Evolutionary conservation across 1,284 basidiomycete species (phyloP), one percentile per base, ranked within the genome.

Genomic region (Ceratobasidium papillatum): DNA sequence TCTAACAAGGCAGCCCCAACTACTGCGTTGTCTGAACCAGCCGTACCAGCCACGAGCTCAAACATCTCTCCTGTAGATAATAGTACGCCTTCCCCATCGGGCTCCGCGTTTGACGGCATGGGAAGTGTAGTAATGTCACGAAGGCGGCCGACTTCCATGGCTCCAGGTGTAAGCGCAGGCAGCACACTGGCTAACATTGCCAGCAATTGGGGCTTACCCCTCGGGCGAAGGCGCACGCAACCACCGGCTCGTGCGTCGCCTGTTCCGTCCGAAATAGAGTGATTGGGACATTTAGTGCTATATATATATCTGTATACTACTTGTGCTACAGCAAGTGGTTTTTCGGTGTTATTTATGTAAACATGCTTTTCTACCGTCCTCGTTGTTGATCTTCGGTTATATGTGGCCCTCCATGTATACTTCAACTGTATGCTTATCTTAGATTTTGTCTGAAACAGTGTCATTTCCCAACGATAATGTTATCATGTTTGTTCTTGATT

Each of bases 151-250:
- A 74, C 56, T 25, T 74, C 76, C 1, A 63, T 69, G 27, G 64
- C 66, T 43, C 56, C 74, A 69, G 68, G 63, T 27, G 30, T 72
- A 17, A 76, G 72, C 47, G 74, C 77, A 19, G 73, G 74, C 7
- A 75, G 86, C 51, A 86, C 90, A 7, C 81, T 91, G 11, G 89
- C 89, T 22, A 89, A 83, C 78, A 83, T 92, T 61, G 90, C 91
- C 2, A 90, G 83, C 66, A 91, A 85, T 79, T 91, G 87, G 88
- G 88, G 89, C 19, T 51, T 75, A 19, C 36, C 75, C 47, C 41
- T 75, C 34, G 69, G 69, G 27, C 68, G 75, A 22, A 63, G 43
- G 27, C 72, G 61, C 41, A 25, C 61, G 19, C 61, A 64, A 27
- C 34, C 36, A 36, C 61, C 62, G 32, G 34, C 72, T 30, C 62